Conservation (phyloP, 129 eudicot species). For the Centaurea solstitialis region DNA sequence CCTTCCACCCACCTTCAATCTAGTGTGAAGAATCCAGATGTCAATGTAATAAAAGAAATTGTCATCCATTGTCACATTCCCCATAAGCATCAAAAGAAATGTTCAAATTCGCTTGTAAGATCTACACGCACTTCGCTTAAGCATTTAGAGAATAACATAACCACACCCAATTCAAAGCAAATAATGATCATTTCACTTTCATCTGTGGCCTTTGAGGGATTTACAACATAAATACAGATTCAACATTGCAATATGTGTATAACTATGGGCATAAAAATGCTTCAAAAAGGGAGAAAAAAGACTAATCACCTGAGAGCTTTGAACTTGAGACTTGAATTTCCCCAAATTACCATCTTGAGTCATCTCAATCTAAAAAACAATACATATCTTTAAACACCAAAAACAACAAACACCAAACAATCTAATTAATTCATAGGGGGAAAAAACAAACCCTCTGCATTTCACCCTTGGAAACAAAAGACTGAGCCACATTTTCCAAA, state of each 20-base stretch:
- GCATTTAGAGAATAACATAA: background rate
- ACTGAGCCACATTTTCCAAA: slow-evolving; percentile 75
- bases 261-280: background rate
- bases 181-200: background rate
- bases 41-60: background rate
- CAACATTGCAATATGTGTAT: background rate
- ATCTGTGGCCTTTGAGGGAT: background rate
- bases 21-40: background rate
- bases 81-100: slow-evolving; percentile 4
- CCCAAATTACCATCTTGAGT: slow-evolving; percentile 85
- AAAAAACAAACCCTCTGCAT: slow-evolving; percentile 63
- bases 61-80: background rate
- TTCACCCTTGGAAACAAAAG: slow-evolving; percentile 76
- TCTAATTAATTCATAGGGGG: background rate
- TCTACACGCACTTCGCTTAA: background rate
- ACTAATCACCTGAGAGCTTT: slow-evolving; percentile 80
- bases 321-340: slow-evolving; percentile 80
- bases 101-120: background rate
- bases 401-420: background rate
- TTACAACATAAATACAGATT: background rate
- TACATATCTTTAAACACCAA: slow-evolving; percentile 1
- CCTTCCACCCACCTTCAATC: background rate
- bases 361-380: slow-evolving; percentile 73
- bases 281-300: background rate
- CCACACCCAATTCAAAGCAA: background rate